Conservation (phyloP, 441 rosid genomes). For the Geranium incanum region DNA sequence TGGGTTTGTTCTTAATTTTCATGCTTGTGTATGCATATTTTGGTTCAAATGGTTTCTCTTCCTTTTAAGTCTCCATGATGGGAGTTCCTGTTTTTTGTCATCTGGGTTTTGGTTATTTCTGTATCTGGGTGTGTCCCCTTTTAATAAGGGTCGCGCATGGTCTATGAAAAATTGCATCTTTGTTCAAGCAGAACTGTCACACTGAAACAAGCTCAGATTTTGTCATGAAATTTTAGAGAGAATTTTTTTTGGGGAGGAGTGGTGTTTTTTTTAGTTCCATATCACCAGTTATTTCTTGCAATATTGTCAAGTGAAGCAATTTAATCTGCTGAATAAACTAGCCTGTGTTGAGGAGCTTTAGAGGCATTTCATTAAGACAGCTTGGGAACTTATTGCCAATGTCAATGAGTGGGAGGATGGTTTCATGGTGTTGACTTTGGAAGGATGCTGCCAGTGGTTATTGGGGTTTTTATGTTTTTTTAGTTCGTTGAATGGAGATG, state of each 20-base stretch:
- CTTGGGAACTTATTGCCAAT: background rate
- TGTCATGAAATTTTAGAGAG: too few relatives aligned
- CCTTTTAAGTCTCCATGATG: background rate
- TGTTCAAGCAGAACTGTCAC: background rate
- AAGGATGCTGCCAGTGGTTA: background rate
- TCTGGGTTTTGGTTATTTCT: background rate
- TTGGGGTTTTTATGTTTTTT: background rate
- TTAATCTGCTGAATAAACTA: background rate
- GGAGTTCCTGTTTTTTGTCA: background rate
- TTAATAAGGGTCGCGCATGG: background rate
- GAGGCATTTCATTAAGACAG: background rate
- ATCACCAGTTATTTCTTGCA: background rate
- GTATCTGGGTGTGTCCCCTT: background rate
- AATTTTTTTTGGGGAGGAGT: background rate
- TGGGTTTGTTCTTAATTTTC: background rate
- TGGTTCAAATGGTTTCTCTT: background rate
- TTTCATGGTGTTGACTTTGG: background rate
- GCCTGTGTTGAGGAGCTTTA: background rate
- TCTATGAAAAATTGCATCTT: background rate
- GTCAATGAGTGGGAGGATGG: background rate
- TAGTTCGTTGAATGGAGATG: background rate
- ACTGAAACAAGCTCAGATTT: background rate
- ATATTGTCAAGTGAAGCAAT: background rate
- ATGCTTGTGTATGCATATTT: background rate
- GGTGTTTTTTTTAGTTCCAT: background rate